phyloP scores from a whole-genome alignment of 768 basidiomycete genomes.

The Tubosaeta sp. region DNA sequence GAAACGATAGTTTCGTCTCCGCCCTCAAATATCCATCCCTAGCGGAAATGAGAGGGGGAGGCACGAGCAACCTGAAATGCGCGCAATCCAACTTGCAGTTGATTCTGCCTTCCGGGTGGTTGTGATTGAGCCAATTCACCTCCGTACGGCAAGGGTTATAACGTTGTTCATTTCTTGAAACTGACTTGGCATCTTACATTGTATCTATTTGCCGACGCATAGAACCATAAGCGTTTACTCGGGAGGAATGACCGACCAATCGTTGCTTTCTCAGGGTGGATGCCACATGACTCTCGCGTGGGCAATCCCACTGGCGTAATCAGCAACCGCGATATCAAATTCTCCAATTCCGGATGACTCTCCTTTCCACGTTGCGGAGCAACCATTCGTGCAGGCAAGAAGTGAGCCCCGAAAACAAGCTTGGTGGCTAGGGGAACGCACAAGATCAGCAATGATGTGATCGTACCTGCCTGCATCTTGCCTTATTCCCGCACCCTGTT shows the following conservation, averaged over 20 bases:
- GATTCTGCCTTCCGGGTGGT: neutral
- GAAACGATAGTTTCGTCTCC: conserved; percentile 20
- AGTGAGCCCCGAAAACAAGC: conserved; percentile 2
- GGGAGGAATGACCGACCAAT: neutral
- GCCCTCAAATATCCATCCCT: conserved; percentile 1
- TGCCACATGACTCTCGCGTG: conserved; percentile 14
- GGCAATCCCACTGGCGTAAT: conserved; percentile 10
- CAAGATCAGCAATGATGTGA: conserved; percentile 9
- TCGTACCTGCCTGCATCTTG: conserved; percentile 14
- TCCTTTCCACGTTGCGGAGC: conserved; percentile 7
- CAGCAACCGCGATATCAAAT: conserved; percentile 15
- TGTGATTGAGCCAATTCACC: neutral
- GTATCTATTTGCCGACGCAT: neutral
- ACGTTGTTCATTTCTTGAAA: neutral
- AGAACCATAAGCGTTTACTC: neutral
- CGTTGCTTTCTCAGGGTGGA: conserved; percentile 4
- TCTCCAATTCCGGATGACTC: conserved; percentile 11
- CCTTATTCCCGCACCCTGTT: conserved; percentile 7
- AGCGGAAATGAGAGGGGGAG: conserved; percentile 8
- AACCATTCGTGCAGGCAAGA: conserved; percentile 3
- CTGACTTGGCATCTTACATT: neutral
- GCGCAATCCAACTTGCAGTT: neutral
- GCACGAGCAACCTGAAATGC: conserved; percentile 1
- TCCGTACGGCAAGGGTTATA: neutral
- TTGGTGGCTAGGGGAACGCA: neutral